Percentiles rank a stretch among this genome's conserved stretches.
Conservation (phyloP, 1,284 basidiomycete genomes). For the Stereum hirsutum region DNA sequence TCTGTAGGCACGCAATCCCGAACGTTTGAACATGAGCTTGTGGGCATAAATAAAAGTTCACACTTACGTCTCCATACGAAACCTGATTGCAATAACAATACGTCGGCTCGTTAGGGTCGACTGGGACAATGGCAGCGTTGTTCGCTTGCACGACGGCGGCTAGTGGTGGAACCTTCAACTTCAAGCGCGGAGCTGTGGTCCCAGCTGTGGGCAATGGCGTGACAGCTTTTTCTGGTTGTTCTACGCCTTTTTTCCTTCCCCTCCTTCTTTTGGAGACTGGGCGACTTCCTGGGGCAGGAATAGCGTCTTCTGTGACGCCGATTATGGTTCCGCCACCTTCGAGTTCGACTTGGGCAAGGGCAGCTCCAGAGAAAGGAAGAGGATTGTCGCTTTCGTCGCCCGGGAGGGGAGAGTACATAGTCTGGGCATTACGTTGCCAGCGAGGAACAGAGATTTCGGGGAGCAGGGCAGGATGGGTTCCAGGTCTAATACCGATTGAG, state of each 20-base stretch:
- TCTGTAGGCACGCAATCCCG: no score
- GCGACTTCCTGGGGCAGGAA: background rate
- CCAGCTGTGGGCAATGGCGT: background rate
- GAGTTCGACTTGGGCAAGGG: background rate
- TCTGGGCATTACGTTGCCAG: constrained; percentile 33
- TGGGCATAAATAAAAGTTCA: constrained; percentile 4
- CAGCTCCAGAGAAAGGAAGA: background rate
- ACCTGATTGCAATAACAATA: constrained; percentile 76
- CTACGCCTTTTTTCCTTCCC: constrained; percentile 5
- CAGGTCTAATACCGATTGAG: constrained; percentile 40
- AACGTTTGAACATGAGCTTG: constrained; percentile 6
- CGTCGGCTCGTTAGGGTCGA: constrained; percentile 41
- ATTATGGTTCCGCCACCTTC: constrained; percentile 5
- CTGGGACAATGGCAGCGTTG: constrained; percentile 7
- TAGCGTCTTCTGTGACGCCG: constrained; percentile 6
- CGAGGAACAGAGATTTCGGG: constrained; percentile 50
- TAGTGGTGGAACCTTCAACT: constrained; percentile 19
- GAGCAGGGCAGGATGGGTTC: constrained; percentile 44
- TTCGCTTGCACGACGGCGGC: constrained; percentile 5
- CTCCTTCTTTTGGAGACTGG: constrained; percentile 4
- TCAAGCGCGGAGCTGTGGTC: constrained; percentile 15
- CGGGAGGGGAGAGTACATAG: constrained; percentile 30
- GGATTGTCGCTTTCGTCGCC: constrained; percentile 17
- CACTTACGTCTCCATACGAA: constrained; percentile 65
- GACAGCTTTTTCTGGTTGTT: no score